phyloP scores from a whole-genome alignment of 2,329 filamentous ascomycete genomes.

The Alternaria longipes region DNA sequence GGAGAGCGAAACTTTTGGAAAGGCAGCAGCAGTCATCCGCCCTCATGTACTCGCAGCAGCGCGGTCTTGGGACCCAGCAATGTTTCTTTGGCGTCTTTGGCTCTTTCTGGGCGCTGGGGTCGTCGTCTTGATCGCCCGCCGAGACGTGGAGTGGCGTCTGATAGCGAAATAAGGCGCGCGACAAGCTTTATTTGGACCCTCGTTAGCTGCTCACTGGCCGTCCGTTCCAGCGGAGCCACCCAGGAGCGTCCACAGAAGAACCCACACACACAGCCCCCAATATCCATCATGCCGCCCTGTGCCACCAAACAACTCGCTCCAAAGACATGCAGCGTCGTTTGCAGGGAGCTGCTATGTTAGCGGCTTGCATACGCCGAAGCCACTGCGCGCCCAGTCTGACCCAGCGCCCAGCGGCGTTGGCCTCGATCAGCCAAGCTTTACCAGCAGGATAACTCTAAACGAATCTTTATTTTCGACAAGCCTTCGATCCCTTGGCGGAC shows the following conservation, averaged over 20 bases:
- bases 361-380: not conserved
- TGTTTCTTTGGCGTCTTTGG: conserved; percentile 30
- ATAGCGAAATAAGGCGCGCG: conserved; percentile 49
- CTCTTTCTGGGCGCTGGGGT: conserved; percentile 42
- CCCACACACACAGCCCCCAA: conserved; percentile 7
- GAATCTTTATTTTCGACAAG: conserved; percentile 48
- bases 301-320: not conserved
- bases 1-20: conserved; percentile 28
- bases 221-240: conserved; percentile 24
- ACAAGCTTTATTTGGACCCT: conserved; percentile 51
- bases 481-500: conserved; percentile 42
- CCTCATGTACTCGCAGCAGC: conserved; percentile 30
- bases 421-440: conserved; percentile 41
- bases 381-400: conserved; percentile 32
- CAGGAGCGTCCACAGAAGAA: not conserved
- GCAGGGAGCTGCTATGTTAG: not conserved
- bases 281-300: not conserved
- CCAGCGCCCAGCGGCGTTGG: conserved; percentile 26
- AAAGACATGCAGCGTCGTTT: not conserved
- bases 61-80: conserved; percentile 32
- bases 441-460: conserved; percentile 44
- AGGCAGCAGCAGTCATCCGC: conserved; percentile 30
- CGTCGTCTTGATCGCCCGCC: conserved; percentile 46
- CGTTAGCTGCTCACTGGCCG: conserved; percentile 35
- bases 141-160: conserved; percentile 48